Evolutionary conservation across 371 early-diverging fungal genomes (phyloP).

Genomic region (Mucor mucedo): DNA sequence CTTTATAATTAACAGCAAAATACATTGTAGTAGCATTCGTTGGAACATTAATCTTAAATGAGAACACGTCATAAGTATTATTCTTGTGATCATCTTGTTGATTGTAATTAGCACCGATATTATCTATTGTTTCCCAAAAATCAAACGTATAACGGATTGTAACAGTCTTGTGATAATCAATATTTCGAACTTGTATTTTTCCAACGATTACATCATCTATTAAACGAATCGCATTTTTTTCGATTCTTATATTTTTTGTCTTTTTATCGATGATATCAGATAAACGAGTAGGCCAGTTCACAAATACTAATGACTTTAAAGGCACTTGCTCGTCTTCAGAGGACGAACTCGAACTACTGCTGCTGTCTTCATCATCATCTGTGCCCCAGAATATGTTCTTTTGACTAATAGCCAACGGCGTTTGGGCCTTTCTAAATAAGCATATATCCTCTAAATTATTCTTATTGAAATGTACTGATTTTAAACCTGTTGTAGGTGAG

Average conservation of each 20-base stretch:
- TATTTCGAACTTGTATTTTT: conserved; percentile 68
- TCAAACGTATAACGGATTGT: conserved; percentile 67
- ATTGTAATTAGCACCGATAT: conserved; percentile 19
- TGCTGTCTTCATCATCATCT: conserved; percentile 21
- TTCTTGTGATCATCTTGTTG: conserved; percentile 13
- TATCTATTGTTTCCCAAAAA: conserved; percentile 61
- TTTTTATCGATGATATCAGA: conserved; percentile 32
- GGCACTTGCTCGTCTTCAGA: conserved; percentile 10
- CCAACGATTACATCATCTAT: conserved; percentile 30
- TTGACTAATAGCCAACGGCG: conserved; percentile 25
- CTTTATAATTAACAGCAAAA: conserved; percentile 39
- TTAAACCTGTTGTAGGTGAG: conserved; percentile 21
- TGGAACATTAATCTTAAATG: conserved; percentile 31
- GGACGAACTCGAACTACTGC: not conserved
- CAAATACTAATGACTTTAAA: conserved; percentile 7
- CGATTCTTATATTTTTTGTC: conserved; percentile 26
- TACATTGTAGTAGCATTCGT: conserved; percentile 39
- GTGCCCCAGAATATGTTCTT: conserved; percentile 29
- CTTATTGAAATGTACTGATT: conserved; percentile 31
- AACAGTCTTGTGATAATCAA: conserved; percentile 74
- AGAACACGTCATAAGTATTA: conserved; percentile 27
- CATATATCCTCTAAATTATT: conserved; percentile 29
- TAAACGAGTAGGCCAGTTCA: conserved; percentile 28
- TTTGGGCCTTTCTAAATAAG: conserved; percentile 33
- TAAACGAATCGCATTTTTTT: conserved; percentile 15